phyloP scores from a whole-genome alignment of 768 basidiomycete genomes.

The Suillus luteus region DNA sequence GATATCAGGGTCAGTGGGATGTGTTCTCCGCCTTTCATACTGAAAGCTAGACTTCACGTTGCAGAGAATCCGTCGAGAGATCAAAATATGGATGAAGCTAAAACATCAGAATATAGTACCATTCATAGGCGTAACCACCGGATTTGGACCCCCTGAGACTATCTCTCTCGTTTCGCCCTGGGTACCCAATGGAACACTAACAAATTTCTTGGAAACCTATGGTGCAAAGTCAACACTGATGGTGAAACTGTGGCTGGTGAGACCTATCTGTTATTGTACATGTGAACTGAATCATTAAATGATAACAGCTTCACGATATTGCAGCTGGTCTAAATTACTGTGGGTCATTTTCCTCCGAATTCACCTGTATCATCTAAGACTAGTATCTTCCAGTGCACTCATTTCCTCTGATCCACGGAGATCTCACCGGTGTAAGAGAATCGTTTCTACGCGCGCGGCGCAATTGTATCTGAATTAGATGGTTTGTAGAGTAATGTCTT shows the following conservation, averaged over 20 bases:
- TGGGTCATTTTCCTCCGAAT: background rate
- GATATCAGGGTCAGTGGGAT: background rate
- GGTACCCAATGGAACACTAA: slow-evolving; percentile 31
- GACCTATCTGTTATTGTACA: background rate
- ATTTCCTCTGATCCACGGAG: slow-evolving; percentile 31
- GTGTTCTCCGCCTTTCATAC: background rate
- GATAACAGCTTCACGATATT: background rate
- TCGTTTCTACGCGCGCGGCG: background rate
- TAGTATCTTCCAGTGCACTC: background rate
- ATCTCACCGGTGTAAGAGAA: slow-evolving; percentile 38
- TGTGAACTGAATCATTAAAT: background rate
- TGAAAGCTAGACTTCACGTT: background rate
- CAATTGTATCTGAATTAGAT: background rate
- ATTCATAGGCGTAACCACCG: slow-evolving; percentile 27
- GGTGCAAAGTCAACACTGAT: background rate
- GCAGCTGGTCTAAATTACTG: slow-evolving; percentile 8
- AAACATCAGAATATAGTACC: slow-evolving; percentile 31
- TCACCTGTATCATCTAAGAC: background rate
- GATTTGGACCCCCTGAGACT: slow-evolving; percentile 26
- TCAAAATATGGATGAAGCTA: slow-evolving; percentile 32
- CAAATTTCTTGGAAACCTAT: slow-evolving; percentile 18
- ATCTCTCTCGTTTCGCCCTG: slow-evolving; percentile 34
- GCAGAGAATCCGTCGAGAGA: slow-evolving; percentile 30
- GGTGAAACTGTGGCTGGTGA: slow-evolving; percentile 20
- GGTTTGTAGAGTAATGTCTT: slow-evolving; percentile 21